Evolutionary conservation across 768 basidiomycete species (phyloP).

Genomic region (Tulasnella sp.): DNA sequence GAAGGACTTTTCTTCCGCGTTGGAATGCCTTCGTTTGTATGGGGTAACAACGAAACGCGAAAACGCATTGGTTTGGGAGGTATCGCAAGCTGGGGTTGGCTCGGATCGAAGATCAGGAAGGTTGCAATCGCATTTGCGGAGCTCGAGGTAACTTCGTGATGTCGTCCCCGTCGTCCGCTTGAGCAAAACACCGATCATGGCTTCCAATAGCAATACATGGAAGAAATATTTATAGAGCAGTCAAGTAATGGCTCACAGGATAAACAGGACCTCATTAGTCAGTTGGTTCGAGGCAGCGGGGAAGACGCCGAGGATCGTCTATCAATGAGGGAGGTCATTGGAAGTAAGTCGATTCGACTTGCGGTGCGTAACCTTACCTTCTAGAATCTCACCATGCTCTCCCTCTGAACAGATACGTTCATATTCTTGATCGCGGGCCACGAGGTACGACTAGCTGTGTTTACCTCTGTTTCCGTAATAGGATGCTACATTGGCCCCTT

Average conservation of each 20-base stretch:
- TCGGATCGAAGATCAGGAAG: neutral
- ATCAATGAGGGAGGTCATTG: neutral
- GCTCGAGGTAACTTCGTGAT: neutral
- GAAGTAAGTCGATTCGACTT: neutral
- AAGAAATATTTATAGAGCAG: conserved; percentile 1
- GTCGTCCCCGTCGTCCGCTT: neutral
- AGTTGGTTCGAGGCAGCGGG: neutral
- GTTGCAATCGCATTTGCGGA: neutral
- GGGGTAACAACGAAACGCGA: neutral
- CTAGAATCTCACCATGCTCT: neutral
- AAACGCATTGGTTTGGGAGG: neutral
- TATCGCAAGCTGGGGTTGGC: conserved; percentile 5
- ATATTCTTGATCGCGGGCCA: conserved; percentile 13
- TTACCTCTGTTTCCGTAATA: neutral
- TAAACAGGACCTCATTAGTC: neutral
- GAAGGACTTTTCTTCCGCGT: neutral
- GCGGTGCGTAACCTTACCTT: neutral
- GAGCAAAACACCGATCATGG: too few species aligned
- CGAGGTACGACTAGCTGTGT: neutral
- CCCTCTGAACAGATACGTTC: conserved; percentile 1
- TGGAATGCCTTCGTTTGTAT: neutral
- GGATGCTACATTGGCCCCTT: neutral
- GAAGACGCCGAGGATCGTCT: neutral
- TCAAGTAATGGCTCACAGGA: neutral
- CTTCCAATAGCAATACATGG: conserved; percentile 1